Conservation (phyloP, 2,329 filamentous ascomycete genomes). For the Arachnopeziza araneosa region DNA sequence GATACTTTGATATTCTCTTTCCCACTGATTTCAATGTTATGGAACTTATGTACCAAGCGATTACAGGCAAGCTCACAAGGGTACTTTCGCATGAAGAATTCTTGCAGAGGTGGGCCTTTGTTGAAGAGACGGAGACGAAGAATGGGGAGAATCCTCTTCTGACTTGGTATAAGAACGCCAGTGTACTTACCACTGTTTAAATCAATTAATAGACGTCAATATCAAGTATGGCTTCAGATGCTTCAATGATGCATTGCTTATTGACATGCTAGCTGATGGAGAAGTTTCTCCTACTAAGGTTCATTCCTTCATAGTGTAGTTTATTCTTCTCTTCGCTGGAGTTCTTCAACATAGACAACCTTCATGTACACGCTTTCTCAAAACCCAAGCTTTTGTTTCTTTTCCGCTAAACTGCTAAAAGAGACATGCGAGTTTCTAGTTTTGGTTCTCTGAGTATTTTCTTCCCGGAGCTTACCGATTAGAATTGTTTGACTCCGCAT, state of each 20-base stretch:
- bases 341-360: background rate
- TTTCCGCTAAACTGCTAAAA: too few species aligned
- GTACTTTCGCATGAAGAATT: slow-evolving; percentile 88
- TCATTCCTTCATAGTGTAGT: background rate
- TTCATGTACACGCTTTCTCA: background rate
- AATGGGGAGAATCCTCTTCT: slow-evolving; percentile 92
- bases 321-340: background rate
- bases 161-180: slow-evolving; percentile 93
- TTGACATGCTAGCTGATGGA: background rate
- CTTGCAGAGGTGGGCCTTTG: slow-evolving; percentile 79
- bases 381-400: background rate
- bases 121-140: slow-evolving; percentile 81
- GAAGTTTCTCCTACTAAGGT: background rate
- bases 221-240: background rate
- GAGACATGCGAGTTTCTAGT: too few species aligned
- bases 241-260: background rate
- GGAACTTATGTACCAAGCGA: slow-evolving; percentile 85
- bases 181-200: slow-evolving; percentile 75
- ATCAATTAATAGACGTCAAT: slow-evolving; percentile 4
- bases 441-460: too few species aligned
- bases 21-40: slow-evolving; percentile 90
- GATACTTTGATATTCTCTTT: slow-evolving; percentile 98
- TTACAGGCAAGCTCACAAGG: slow-evolving; percentile 86
- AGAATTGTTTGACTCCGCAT: too few species aligned
- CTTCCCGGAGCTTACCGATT: too few species aligned